Conservation (phyloP, 2,329 filamentous ascomycete species). For the Coniochaeta pulveracea region DNA sequence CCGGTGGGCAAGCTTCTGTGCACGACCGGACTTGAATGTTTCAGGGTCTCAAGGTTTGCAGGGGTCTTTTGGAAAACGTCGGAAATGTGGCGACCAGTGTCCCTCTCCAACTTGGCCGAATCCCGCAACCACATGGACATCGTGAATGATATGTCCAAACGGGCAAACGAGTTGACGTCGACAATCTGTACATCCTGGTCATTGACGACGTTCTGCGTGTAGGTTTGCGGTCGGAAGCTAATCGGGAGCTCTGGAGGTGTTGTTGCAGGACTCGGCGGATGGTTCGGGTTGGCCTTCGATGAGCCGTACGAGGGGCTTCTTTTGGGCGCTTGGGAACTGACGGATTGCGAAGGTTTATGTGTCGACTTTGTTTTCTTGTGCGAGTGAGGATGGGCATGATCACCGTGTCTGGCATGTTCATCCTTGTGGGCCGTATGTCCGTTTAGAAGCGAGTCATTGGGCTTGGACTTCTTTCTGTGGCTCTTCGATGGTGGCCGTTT, state of each 20-base stretch:
- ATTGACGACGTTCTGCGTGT: conserved; percentile 65
- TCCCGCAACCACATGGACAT: conserved; percentile 73
- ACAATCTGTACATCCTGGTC: conserved; percentile 46
- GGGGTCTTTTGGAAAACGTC: conserved; percentile 58
- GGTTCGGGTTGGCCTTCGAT: conserved; percentile 40
- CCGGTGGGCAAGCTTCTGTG: conserved; percentile 31
- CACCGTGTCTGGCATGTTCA: conserved; percentile 36
- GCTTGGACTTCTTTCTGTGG: conserved; percentile 81
- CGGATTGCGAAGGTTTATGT: conserved; percentile 68
- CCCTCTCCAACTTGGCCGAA: conserved; percentile 53
- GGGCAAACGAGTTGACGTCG: conserved; percentile 68
- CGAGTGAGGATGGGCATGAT: conserved; percentile 39
- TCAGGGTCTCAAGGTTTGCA: conserved; percentile 28
- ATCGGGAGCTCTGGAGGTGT: conserved; percentile 56
- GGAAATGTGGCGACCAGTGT: conserved; percentile 50
- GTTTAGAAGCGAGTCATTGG: conserved; percentile 54
- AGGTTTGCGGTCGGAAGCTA: conserved; percentile 54
- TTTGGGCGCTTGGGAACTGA: conserved; percentile 56
- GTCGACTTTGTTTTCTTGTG: conserved; percentile 72
- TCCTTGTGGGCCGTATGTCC: conserved; percentile 45
- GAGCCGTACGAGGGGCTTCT: conserved; percentile 56
- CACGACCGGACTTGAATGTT: conserved; percentile 36
- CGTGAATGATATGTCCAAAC: conserved; percentile 61
- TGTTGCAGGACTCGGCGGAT: conserved; percentile 66
- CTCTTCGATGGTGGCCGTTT: conserved; percentile 69